phyloP scores from a whole-genome alignment of 192 early-diverging fungal species.

The Coemansia sp. region DNA sequence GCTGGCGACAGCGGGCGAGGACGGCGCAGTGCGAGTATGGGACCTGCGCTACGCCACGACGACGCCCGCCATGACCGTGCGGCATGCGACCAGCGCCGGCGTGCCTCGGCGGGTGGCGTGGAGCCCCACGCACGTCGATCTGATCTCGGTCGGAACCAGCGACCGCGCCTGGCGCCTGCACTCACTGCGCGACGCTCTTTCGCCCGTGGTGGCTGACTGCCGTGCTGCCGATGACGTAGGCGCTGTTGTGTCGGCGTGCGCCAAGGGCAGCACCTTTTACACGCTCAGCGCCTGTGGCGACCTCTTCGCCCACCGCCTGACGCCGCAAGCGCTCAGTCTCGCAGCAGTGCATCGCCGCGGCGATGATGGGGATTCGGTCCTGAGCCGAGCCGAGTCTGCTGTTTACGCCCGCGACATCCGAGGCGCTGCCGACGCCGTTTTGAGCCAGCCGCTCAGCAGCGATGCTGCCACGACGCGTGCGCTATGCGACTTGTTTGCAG shows the following conservation, averaged over 20 bases:
- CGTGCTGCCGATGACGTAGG: constrained; percentile 52
- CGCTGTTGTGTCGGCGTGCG: constrained; percentile 31
- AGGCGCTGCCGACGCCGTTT: constrained; percentile 30
- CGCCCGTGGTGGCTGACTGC: constrained; percentile 26
- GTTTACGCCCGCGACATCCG: constrained; percentile 46
- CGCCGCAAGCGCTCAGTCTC: constrained; percentile 13
- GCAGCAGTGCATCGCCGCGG: constrained; percentile 18
- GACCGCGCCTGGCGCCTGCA: constrained; percentile 65
- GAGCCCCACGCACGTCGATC: constrained; percentile 70
- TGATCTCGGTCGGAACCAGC: constrained; percentile 62
- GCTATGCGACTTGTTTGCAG: constrained; percentile 53
- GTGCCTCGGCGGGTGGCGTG: constrained; percentile 55
- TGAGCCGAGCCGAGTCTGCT: constrained; percentile 20
- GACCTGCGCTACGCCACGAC: constrained; percentile 66
- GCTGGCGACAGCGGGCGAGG: constrained; percentile 68
- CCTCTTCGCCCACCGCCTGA: constrained; percentile 47
- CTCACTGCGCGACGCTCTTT: constrained; percentile 30
- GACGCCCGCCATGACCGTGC: constrained; percentile 17
- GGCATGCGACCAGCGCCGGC: constrained; percentile 36
- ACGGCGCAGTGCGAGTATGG: constrained; percentile 67
- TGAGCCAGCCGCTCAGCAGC: constrained; percentile 12
- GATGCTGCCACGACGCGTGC: neutral
- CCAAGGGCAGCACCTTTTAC: constrained; percentile 41
- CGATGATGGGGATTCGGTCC: neutral
- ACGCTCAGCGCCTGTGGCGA: constrained; percentile 54